Percentiles rank a stretch among this genome's conserved stretches.
Evolutionary conservation across 225 moss, liverwort and hornwort species (phyloP).

Genomic region (Straminergon stramineum): DNA sequence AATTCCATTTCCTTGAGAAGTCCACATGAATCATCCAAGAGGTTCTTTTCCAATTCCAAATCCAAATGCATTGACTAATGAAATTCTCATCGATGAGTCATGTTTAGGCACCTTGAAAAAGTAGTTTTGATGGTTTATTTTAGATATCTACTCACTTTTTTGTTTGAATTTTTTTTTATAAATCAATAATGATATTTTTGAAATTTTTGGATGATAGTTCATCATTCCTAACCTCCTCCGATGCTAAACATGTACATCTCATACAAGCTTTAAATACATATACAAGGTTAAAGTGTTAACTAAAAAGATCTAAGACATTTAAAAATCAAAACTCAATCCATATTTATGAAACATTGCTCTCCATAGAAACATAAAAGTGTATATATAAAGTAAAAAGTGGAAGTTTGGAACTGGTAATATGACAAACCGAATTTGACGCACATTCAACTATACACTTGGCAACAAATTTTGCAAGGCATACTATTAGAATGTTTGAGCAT

Average conservation of each 20-base stretch:
- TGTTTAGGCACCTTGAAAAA: background rate
- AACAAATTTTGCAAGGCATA: background rate
- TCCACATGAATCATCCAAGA: background rate
- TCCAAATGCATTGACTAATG: background rate
- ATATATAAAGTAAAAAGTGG: background rate
- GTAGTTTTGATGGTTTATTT: background rate
- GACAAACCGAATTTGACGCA: background rate
- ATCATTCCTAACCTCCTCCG: background rate
- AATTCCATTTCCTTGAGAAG: background rate
- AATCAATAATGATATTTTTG: background rate
- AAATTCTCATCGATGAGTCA: accelerated
- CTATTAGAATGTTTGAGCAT: background rate
- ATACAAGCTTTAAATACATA: background rate
- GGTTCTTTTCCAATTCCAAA: background rate
- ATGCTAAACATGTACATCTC: background rate
- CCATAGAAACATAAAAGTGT: background rate
- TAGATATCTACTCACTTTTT: background rate
- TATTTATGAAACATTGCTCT: background rate
- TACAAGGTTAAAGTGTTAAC: background rate
- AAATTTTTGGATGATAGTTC: background rate
- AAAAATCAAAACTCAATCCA: background rate
- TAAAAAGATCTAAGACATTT: background rate
- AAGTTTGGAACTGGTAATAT: background rate
- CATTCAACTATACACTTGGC: background rate
- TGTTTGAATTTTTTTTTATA: background rate